These are phyloP conservation scores for Nicotiana undulata DNA, from an alignment of 257 asterid species.

Conservation along the genomic window DNA sequence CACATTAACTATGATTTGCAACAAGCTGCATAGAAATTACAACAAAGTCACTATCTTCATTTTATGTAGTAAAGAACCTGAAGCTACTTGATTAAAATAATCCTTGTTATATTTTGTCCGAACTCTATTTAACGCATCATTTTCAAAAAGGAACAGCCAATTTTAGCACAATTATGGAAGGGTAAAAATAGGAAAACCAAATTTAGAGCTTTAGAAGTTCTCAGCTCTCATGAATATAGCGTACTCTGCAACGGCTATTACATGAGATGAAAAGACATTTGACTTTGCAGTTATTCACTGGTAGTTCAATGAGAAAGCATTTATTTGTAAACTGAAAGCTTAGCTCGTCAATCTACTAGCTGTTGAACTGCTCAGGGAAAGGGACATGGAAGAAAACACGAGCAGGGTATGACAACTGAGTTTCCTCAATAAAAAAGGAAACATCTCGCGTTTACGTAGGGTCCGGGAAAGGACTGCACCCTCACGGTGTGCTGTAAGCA, in stretches of 20 bases:
- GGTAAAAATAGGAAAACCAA: neutral
- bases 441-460: no score
- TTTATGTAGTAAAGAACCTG: no score
- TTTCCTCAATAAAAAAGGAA: neutral
- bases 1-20: neutral
- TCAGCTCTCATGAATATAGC: neutral
- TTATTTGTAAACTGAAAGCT: neutral
- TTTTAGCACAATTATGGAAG: neutral
- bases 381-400: neutral
- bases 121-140: neutral
- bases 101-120: no score
- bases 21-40: neutral
- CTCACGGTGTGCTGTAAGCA: no score
- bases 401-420: neutral
- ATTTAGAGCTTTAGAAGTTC: neutral
- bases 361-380: slow-evolving; percentile 1
- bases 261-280: neutral
- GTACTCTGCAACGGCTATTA: neutral
- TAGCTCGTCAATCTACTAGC: neutral
- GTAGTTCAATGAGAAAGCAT: neutral
- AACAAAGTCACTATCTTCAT: no score
- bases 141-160: neutral
- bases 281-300: neutral
- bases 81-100: no score
- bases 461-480: no score